Conservation (phyloP, 805 yeast species). For the Pichia rugopelliculosa region DNA sequence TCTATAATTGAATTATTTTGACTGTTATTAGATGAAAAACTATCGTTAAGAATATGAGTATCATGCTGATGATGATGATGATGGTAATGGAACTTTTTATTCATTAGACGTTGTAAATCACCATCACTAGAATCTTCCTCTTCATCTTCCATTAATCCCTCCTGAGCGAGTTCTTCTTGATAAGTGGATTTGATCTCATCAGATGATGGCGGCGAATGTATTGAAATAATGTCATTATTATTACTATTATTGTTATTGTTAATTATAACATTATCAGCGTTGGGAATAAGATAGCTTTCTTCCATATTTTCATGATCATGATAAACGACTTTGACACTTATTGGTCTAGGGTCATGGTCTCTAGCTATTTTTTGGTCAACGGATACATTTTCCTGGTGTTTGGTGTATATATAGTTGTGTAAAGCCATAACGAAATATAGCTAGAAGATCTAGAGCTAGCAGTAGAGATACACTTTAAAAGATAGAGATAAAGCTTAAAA, state of each 20-base stretch:
- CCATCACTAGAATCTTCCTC: conserved; percentile 6
- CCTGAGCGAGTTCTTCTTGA: neutral
- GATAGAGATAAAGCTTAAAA: neutral
- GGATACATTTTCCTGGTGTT: conserved; percentile 29
- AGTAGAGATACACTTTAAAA: neutral
- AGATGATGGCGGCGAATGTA: neutral
- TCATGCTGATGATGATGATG: neutral
- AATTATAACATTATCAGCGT: neutral
- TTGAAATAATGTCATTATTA: neutral
- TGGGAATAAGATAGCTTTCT: neutral
- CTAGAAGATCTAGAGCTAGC: no score
- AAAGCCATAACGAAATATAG: conserved; percentile 31
- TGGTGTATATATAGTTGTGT: conserved; percentile 37
- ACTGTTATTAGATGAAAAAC: no score
- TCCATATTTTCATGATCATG: neutral
- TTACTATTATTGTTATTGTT: neutral
- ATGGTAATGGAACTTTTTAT: neutral
- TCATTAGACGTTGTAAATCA: neutral
- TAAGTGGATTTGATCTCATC: neutral
- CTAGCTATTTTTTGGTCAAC: conserved; percentile 32
- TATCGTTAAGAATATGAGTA: no score
- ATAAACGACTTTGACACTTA: neutral
- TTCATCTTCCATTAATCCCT: neutral
- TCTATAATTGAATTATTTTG: neutral
- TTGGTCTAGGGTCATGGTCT: conserved; percentile 27